Evolutionary conservation across 129 eudicot species (phyloP).

Genomic region (Artemisia tridentata): DNA sequence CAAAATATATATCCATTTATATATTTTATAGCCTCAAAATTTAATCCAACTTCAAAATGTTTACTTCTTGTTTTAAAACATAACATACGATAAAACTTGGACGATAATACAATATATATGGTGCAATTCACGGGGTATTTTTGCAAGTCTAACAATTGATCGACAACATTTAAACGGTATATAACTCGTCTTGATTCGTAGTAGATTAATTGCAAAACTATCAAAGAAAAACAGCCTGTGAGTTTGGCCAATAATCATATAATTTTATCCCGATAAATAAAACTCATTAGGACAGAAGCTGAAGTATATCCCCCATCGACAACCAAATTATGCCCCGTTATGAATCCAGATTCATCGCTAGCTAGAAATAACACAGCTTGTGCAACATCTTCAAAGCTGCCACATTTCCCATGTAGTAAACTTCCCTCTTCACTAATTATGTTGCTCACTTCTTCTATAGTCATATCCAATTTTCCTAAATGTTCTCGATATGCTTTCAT

Average conservation of each 20-base stretch:
- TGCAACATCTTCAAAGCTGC: conserved; percentile 72
- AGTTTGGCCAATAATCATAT: background rate
- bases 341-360: conserved; percentile 69
- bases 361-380: conserved; percentile 71
- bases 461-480: conserved; percentile 36
- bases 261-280: conserved; percentile 40
- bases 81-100: no score
- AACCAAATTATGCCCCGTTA: conserved; percentile 83
- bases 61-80: no score
- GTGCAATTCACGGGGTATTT: no score
- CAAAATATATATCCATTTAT: no score
- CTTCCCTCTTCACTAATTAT: conserved; percentile 47
- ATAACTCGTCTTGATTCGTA: no score
- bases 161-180: no score
- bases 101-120: no score
- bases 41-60: no score
- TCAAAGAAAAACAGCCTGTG: no score
- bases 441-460: conserved; percentile 44
- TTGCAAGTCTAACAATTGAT: no score
- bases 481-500: conserved; percentile 45
- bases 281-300: conserved; percentile 40
- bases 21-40: no score
- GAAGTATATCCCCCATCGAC: conserved; percentile 88
- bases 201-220: no score
- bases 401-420: conserved; percentile 59